phyloP scores from a whole-genome alignment of 257 asterid species.

The Jasminum sambac region DNA sequence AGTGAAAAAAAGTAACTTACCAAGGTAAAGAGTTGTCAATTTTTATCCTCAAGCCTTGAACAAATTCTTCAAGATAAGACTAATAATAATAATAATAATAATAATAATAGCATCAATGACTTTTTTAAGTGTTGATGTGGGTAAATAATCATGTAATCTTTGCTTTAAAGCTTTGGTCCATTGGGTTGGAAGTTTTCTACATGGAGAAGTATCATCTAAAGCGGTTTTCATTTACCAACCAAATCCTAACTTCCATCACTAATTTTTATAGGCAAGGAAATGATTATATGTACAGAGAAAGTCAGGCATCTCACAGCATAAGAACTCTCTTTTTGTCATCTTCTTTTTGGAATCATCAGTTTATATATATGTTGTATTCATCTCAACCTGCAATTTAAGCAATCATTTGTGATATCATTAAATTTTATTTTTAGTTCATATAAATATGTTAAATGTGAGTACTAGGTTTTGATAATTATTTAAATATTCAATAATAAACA shows the following conservation, averaged over 20 bases:
- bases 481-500: no score
- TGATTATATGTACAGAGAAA: not conserved
- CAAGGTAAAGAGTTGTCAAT: no score
- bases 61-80: not conserved
- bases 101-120: not conserved
- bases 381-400: no score
- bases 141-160: slow-evolving; percentile 36
- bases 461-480: no score
- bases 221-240: not conserved
- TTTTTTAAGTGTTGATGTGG: slow-evolving; percentile 18
- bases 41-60: no score
- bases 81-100: not conserved
- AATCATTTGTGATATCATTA: not conserved
- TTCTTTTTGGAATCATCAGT: not conserved
- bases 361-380: no score
- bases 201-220: not conserved
- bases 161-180: slow-evolving; percentile 37
- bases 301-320: not conserved
- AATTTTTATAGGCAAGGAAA: not conserved
- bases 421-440: no score
- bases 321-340: not conserved
- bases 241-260: slow-evolving; percentile 1
- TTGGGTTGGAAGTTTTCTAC: slow-evolving; percentile 23
- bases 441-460: no score
- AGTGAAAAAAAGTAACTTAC: no score